Conservation (phyloP, 2,329 filamentous ascomycete species). For the Cordyceps cicadae region DNA sequence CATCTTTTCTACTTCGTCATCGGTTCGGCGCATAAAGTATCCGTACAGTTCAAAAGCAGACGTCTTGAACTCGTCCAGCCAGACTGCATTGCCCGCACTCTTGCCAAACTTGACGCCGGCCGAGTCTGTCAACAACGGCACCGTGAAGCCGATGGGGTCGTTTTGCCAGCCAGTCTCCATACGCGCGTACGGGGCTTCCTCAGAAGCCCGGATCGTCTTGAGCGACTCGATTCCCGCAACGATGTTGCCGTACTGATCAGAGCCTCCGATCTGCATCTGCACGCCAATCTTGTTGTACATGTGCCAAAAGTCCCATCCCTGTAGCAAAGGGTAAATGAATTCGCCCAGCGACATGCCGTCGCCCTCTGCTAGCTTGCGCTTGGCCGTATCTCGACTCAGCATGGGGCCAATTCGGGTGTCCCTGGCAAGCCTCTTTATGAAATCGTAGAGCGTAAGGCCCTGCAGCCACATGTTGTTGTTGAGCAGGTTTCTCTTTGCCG, state of each 20-base stretch:
- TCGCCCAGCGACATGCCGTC: slow-evolving; percentile 93
- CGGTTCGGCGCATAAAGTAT: slow-evolving; percentile 77
- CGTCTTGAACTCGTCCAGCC: slow-evolving; percentile 79
- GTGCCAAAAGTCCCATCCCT: slow-evolving; percentile 95
- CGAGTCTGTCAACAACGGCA: slow-evolving; percentile 78
- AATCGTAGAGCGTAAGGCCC: slow-evolving; percentile 60
- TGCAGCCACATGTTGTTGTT: slow-evolving; percentile 87
- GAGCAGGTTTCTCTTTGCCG: slow-evolving; percentile 57
- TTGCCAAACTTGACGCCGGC: slow-evolving; percentile 91
- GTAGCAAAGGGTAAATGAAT: slow-evolving; percentile 85
- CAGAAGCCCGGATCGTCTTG: slow-evolving; percentile 59
- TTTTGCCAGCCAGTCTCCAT: slow-evolving; percentile 36
- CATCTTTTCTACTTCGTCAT: slow-evolving; percentile 72
- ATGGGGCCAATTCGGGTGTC: slow-evolving; percentile 75
- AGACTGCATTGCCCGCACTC: slow-evolving; percentile 85
- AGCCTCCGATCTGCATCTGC: slow-evolving; percentile 86
- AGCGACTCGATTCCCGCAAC: slow-evolving; percentile 80
- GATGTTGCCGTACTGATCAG: slow-evolving; percentile 96
- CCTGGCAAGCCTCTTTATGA: slow-evolving; percentile 65
- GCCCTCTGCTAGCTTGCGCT: slow-evolving; percentile 71
- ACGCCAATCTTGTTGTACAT: slow-evolving; percentile 60
- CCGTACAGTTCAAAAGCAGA: slow-evolving; percentile 79
- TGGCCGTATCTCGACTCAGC: slow-evolving; percentile 82
- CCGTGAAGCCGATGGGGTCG: slow-evolving; percentile 76
- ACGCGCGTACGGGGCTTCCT: slow-evolving; percentile 35